A percentile compares a stretch with the other conserved stretches of the same genome.
Evolutionary conservation across 345 rosid genomes (phyloP).

Genomic region (Populus ilicifolia): DNA sequence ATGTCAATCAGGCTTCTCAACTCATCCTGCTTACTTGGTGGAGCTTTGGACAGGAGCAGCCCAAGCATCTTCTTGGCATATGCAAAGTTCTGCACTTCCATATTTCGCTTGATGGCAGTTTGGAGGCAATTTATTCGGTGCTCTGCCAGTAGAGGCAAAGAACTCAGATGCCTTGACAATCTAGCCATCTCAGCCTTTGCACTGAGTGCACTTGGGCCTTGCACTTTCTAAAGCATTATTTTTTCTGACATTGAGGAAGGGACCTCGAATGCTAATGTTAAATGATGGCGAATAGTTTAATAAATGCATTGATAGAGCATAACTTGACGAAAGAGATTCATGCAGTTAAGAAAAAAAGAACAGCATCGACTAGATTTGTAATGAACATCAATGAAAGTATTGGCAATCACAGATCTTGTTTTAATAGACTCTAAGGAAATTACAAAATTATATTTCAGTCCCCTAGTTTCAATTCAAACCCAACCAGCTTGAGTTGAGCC

Average conservation of each 20-base stretch:
- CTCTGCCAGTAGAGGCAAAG: conserved; percentile 83
- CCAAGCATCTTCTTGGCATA: conserved; percentile 96
- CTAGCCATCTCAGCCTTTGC: conserved; percentile 99
- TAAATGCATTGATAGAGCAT: not conserved
- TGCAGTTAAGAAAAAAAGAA: not conserved
- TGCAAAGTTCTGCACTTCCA: conserved; percentile 94
- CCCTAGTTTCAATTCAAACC: not conserved
- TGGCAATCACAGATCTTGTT: not conserved
- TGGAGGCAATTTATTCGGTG: conserved; percentile 95
- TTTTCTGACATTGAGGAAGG: not conserved
- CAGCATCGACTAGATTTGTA: not conserved
- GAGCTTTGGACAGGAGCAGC: conserved; percentile 89
- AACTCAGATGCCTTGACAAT: conserved; percentile 83
- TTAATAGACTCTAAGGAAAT: not conserved
- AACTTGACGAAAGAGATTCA: not conserved
- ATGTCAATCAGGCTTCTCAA: conserved; percentile 79
- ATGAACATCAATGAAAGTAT: not conserved
- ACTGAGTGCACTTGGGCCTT: conserved; percentile 82
- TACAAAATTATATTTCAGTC: not conserved
- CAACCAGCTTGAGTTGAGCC: not conserved
- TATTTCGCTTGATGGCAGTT: conserved; percentile 89
- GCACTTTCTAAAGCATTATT: conserved; percentile 40
- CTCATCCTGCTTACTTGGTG: conserved; percentile 86
- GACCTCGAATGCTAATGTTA: not conserved
- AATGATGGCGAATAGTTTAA: not conserved